These are phyloP conservation scores for Exophiala sideris DNA, from an alignment of 2,329 filamentous ascomycete genomes.

Conservation along the genomic window DNA sequence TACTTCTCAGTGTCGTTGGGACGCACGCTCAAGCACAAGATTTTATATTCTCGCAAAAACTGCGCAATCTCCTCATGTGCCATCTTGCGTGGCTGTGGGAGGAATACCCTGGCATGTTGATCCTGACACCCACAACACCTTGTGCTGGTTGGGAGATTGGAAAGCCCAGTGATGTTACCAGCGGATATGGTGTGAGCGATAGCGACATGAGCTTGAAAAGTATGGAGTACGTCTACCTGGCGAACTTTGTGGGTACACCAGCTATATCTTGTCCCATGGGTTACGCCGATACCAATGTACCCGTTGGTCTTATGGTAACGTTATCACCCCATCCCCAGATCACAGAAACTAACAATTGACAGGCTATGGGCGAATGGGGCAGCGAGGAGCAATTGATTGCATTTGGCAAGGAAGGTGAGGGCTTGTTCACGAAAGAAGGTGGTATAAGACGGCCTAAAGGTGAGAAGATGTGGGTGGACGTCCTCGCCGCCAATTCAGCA, in stretches of 20 bases:
- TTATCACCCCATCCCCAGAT: neutral
- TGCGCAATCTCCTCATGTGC: conserved; percentile 74
- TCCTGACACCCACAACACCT: conserved; percentile 75
- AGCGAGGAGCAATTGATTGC: conserved; percentile 49
- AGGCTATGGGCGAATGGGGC: conserved; percentile 54
- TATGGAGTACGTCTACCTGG: conserved; percentile 83
- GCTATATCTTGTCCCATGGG: conserved; percentile 72
- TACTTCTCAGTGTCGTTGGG: conserved; percentile 62
- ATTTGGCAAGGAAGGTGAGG: conserved; percentile 44
- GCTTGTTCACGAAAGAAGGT: conserved; percentile 38
- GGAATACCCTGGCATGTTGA: conserved; percentile 68
- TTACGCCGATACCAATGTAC: conserved; percentile 51
- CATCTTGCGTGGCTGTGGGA: conserved; percentile 71
- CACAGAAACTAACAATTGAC: neutral
- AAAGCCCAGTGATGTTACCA: conserved; percentile 58
- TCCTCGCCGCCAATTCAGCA: conserved; percentile 32
- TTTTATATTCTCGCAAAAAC: conserved; percentile 67
- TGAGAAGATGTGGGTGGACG: conserved; percentile 47
- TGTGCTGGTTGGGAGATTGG: conserved; percentile 70
- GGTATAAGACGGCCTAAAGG: conserved; percentile 34
- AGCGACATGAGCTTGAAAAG: conserved; percentile 68
- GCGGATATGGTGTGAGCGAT: conserved; percentile 63
- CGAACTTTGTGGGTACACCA: conserved; percentile 77
- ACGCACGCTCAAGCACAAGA: conserved; percentile 65
- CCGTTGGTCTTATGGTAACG: conserved; percentile 51